Evolutionary conservation across 75 land plant genomes (phyloP).

Genomic region (Picea sitchensis): DNA sequence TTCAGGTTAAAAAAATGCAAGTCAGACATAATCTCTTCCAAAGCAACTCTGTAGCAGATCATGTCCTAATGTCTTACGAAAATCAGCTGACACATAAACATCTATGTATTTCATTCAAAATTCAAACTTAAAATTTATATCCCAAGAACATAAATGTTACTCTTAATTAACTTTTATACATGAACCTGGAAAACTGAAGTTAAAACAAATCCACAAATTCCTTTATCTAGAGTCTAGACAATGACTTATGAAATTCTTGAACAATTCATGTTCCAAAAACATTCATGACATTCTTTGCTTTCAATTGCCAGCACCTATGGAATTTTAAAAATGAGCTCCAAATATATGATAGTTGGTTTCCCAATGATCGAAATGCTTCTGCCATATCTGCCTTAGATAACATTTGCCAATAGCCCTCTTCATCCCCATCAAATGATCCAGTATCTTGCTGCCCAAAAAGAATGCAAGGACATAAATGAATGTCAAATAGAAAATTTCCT

Average conservation of each 20-base stretch:
- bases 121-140: not conserved
- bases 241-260: not conserved
- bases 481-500: not conserved
- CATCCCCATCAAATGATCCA: not conserved
- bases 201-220: not conserved
- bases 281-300: not conserved
- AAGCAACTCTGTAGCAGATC: not conserved
- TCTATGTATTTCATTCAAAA: not conserved
- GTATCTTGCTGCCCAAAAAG: constrained; percentile 14
- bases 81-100: not conserved
- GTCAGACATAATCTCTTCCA: not conserved
- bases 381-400: constrained; percentile 37
- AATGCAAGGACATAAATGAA: not conserved
- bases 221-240: not conserved
- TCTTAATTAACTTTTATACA: not conserved
- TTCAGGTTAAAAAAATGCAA: constrained; percentile 14
- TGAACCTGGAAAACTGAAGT: not conserved
- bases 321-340: constrained; percentile 71
- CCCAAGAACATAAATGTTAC: not conserved
- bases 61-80: not conserved
- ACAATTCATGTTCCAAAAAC: no score
- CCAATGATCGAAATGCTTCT: constrained; percentile 31
- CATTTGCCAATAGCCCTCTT: not conserved
- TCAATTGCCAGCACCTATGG: constrained; percentile 49
- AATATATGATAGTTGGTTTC: constrained; percentile 45